Conservation (phyloP, 305 asterid genomes). For the Solanum hybrid region DNA sequence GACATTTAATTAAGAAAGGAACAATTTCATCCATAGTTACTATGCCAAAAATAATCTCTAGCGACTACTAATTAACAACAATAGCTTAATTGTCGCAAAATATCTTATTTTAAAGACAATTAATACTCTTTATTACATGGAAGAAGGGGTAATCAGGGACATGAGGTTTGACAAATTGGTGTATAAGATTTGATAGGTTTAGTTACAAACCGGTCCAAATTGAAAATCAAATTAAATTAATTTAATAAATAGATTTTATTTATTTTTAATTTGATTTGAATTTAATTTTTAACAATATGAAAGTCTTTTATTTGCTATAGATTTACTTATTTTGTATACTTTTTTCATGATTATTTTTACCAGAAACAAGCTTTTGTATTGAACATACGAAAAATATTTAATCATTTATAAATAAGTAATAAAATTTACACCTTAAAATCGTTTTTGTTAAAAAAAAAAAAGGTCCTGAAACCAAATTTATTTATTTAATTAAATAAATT, state of each 20-base stretch:
- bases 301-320: background rate
- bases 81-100: too few relatives aligned
- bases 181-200: background rate
- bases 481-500: too few relatives aligned
- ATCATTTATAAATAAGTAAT: too few relatives aligned
- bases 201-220: background rate
- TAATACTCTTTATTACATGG: rapidly evolving
- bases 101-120: too few relatives aligned
- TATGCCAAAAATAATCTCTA: background rate
- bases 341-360: background rate
- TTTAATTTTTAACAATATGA: too few relatives aligned
- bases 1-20: background rate
- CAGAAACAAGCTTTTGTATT: background rate
- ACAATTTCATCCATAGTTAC: background rate
- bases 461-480: background rate
- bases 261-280: too few relatives aligned
- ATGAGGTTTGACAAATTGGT: background rate
- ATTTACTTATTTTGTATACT: background rate
- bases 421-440: background rate
- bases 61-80: too few relatives aligned
- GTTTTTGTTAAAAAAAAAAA: background rate
- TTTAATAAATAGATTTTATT: background rate
- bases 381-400: too few relatives aligned
- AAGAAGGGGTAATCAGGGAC: background rate
- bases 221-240: background rate